phyloP scores from a whole-genome alignment of 177 flowering plant species.

The Vitis hybrid region DNA sequence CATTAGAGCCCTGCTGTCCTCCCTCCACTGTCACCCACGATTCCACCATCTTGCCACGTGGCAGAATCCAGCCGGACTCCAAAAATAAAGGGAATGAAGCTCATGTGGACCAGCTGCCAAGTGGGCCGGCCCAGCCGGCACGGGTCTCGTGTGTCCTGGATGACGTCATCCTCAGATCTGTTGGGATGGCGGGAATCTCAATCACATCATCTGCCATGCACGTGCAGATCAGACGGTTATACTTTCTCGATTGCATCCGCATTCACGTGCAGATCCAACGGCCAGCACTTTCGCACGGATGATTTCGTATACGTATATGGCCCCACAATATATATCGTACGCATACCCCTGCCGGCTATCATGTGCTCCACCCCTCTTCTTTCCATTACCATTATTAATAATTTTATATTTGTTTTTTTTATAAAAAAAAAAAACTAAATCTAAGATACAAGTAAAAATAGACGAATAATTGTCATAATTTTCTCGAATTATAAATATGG shows the following conservation, averaged over 20 bases:
- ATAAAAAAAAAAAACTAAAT: too few species aligned
- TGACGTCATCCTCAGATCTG: conserved; percentile 1
- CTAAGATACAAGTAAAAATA: too few species aligned
- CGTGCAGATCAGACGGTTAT: conserved; percentile 24
- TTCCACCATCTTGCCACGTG: conserved; percentile 6
- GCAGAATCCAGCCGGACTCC: not conserved
- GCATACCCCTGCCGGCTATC: conserved; percentile 3
- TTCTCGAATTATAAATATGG: too few species aligned
- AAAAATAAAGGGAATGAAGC: too few species aligned
- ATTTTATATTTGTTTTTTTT: too few species aligned
- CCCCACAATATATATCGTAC: too few species aligned
- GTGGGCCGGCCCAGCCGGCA: conserved; percentile 20
- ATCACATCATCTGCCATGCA: not conserved
- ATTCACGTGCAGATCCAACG: conserved; percentile 26
- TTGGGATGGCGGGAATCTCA: too few species aligned
- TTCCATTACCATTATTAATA: too few species aligned
- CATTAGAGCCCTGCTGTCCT: not conserved
- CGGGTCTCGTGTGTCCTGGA: conserved; percentile 15
- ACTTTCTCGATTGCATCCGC: not conserved
- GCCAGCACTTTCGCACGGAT: conserved; percentile 7
- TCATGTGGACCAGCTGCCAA: too few species aligned
- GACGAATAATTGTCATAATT: too few species aligned
- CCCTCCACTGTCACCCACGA: not conserved
- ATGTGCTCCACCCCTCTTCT: not conserved
- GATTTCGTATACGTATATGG: not conserved